Percentiles rank a stretch among this genome's conserved stretches.
These are phyloP conservation scores for Phoenix roebelenii DNA, from an alignment of 176 grass and related monocot genomes.

Conservation along the genomic window DNA sequence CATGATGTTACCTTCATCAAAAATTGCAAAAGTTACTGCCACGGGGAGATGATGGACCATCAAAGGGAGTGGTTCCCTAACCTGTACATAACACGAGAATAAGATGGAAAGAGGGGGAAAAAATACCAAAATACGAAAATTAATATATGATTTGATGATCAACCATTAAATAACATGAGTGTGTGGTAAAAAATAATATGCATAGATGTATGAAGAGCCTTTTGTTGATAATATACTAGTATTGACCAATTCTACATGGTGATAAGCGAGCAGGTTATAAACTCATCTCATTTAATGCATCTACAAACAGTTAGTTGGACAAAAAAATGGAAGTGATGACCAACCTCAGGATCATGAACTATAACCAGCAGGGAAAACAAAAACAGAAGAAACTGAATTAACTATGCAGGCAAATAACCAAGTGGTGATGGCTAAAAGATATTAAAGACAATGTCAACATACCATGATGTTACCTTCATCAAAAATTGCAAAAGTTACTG, in stretches of 20 bases:
- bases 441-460: slow-evolving; percentile 13
- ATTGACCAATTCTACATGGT: too few relatives aligned
- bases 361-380: not conserved
- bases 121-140: too few relatives aligned
- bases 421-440: too few relatives aligned
- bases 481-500: slow-evolving; percentile 95
- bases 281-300: too few relatives aligned
- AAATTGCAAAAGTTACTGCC: slow-evolving; percentile 92
- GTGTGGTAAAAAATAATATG: too few relatives aligned
- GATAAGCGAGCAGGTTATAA: too few relatives aligned
- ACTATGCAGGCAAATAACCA: too few relatives aligned
- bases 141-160: too few relatives aligned
- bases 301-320: too few relatives aligned
- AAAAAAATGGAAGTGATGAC: slow-evolving; percentile 10
- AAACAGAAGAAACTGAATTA: not conserved
- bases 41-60: slow-evolving; percentile 88
- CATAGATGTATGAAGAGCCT: too few relatives aligned
- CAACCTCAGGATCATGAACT: slow-evolving; percentile 66
- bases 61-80: slow-evolving; percentile 76
- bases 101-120: not conserved
- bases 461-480: slow-evolving; percentile 76
- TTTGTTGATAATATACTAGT: too few relatives aligned
- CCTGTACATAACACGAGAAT: slow-evolving; percentile 45
- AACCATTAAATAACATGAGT: too few relatives aligned
- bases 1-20: slow-evolving; percentile 72